Percentiles rank a stretch among this genome's conserved stretches.
phyloP scores from a whole-genome alignment of 768 basidiomycete species.

The Leccinum variicolor region DNA sequence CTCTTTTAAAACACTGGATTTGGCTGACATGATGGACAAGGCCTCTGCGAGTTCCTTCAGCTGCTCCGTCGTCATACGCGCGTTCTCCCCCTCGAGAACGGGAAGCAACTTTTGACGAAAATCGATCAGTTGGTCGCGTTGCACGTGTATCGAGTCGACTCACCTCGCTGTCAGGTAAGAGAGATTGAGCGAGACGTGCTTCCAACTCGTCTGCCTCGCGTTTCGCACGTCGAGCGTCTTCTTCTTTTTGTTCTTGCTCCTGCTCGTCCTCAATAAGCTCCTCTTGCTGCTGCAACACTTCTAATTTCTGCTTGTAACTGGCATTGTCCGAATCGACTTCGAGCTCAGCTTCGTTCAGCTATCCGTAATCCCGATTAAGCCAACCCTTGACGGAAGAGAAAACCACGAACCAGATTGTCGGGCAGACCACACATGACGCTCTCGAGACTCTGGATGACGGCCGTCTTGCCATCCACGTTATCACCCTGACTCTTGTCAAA shows the following conservation, averaged over 20 bases:
- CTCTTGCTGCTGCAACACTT: slow-evolving; percentile 96
- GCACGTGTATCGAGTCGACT: slow-evolving; percentile 3
- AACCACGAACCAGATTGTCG: slow-evolving; percentile 77
- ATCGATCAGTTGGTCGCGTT: neutral
- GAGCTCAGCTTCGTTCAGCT: slow-evolving; percentile 97
- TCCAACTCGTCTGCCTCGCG: slow-evolving; percentile 80
- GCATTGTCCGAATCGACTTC: slow-evolving; percentile 93
- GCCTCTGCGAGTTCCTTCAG: slow-evolving; percentile 92
- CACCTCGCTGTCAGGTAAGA: slow-evolving; percentile 89
- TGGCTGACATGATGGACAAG: slow-evolving; percentile 85
- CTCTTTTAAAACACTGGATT: slow-evolving; percentile 94
- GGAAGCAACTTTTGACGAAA: slow-evolving; percentile 49
- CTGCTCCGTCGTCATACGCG: slow-evolving; percentile 97
- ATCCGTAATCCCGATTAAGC: neutral
- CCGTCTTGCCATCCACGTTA: slow-evolving; percentile 79
- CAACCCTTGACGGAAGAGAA: too few relatives aligned
- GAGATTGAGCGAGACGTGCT: slow-evolving; percentile 71
- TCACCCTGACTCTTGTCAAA: slow-evolving; percentile 77
- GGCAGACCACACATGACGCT: slow-evolving; percentile 89
- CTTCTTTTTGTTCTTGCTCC: slow-evolving; percentile 95
- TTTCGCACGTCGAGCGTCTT: slow-evolving; percentile 83
- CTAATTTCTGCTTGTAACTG: slow-evolving; percentile 96
- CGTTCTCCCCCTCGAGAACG: slow-evolving; percentile 61
- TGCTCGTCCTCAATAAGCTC: slow-evolving; percentile 99
- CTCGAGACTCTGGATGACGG: slow-evolving; percentile 78